Evolutionary conservation across 768 basidiomycete genomes (phyloP), one percentile per base, ranked within the genome.

Genomic region (Daedaleopsis sinensis): DNA sequence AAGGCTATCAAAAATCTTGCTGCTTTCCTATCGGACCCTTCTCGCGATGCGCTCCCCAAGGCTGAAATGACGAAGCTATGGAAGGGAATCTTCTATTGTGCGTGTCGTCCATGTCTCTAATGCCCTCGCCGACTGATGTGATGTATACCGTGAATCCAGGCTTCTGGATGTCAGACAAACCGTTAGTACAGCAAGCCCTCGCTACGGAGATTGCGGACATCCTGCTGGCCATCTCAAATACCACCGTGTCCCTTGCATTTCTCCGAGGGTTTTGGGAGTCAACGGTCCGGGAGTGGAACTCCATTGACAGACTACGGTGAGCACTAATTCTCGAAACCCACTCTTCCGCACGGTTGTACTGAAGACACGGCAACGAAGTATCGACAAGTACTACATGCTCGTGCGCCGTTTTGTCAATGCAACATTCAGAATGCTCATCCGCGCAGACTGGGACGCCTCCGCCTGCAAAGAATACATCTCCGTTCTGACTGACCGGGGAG

Each of bases 141-240:
- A n/a, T n/a, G n/a, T n/a, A n/a, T 23, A 37, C 37, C 3, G 5
- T 12, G 39, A 42, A 10, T 4, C 2, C 15, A 97, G 96, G 96
- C 72, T 98, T 95, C 76, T 99, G 96, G 96, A 98, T 98, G 95
- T 98, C 96, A 11, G 96, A 99, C 77, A 99, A 98, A 72, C 96
- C 96, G 5, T 82, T 96, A 10, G 91, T 98, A 9, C 96, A 98
- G 72, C 96, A 98, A 72, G 89, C 88, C 15, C 82, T 99, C 16
- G 94, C 96, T 0, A 79, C 82, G 16, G 92, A 95, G 67, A 76
- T 99, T 42, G 91, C 96, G 18, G 87, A 93, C 65, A 79, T 98
- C 42, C 69, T 95, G 6, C 76, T 98, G 51, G 82, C 79, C 11
- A 92, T 96, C 47, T 77, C 83, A 27, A 76, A 80, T 59, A 76